Evolutionary conservation across 1,284 basidiomycete genomes (phyloP), one percentile per base, ranked within the genome.

Genomic region (Tranzscheliella williamsii): DNA sequence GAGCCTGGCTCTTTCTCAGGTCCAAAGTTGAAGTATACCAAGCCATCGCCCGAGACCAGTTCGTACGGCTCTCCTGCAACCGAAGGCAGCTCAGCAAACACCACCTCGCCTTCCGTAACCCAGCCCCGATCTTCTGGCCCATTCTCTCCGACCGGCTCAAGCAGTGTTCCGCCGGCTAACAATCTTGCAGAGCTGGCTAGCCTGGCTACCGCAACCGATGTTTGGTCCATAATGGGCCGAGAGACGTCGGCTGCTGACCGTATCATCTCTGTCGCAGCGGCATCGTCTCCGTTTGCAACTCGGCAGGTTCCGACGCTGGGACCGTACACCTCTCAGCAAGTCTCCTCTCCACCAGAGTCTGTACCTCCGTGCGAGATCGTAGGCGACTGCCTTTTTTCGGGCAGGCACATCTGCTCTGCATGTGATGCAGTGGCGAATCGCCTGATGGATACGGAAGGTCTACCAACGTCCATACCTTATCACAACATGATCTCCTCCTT

Each of bases 301-400:
- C 33, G 11, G 17, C 43, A 22, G 26, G 26, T 27, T 22, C 40
- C 13, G n/a, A 38, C 5, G 38, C 37, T 8, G 33, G 44, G 6
- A 12, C 43, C 24, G 20, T 7, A n/a, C 42, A 36, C 2, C 40
- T 40, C 16, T 26, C 27, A 29, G 23, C 36, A 29, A 13, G 18
- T 22, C 23, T 16, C 31, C 24, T 16, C 38, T 3, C 24, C 26
- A 16, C 32, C 4, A 9, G 24, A 18, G 33, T 20, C 40, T 16
- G 8, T 31, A 3, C 34, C 35, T 4, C 41, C 56, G 2, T 60
- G 56, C 31, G 56, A 60, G 41, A 60, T 60, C 8, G 50, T 60
- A 11, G 56, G 56, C 18, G 56, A 60, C 35, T 60, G 56, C 20
- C 56, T 60, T 34, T 60, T 60, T 24, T 60, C 50, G 2, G 56